Conservation (phyloP, 768 basidiomycete genomes). For the Hirschioporus abietinus region DNA sequence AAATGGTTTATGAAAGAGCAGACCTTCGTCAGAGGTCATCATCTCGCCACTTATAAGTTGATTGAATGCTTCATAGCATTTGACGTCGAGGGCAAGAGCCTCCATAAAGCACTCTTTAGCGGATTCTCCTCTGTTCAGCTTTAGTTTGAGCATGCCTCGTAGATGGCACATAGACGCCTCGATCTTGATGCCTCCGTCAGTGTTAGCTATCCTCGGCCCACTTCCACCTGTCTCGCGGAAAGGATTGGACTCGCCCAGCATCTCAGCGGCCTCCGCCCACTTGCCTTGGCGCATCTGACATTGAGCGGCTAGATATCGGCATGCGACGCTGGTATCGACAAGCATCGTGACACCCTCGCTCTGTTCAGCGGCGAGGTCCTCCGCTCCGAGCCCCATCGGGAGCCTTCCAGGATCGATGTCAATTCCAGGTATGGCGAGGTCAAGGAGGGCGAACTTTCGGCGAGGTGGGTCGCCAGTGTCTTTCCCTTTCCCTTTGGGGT, state of each 20-base stretch:
- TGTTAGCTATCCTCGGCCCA: slow-evolving; percentile 68
- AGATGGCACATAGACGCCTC: slow-evolving; percentile 98
- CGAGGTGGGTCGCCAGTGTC: slow-evolving; percentile 29
- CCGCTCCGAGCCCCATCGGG: slow-evolving; percentile 66
- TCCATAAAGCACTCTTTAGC: slow-evolving; percentile 97
- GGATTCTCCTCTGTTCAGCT: slow-evolving; percentile 82
- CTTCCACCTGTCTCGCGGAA: slow-evolving; percentile 69
- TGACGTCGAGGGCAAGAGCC: slow-evolving; percentile 88
- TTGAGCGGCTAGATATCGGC: slow-evolving; percentile 94
- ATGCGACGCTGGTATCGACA: slow-evolving; percentile 92
- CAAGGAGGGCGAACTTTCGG: not conserved
- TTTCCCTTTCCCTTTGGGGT: slow-evolving; percentile 51
- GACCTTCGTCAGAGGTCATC: slow-evolving; percentile 95
- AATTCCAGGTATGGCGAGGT: not conserved
- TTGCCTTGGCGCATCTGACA: slow-evolving; percentile 91
- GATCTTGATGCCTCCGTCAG: slow-evolving; percentile 95
- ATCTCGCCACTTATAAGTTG: slow-evolving; percentile 88
- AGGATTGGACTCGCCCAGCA: slow-evolving; percentile 90
- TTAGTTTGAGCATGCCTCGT: slow-evolving; percentile 89
- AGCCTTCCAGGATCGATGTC: slow-evolving; percentile 23
- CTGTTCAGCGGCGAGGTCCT: slow-evolving; percentile 61
- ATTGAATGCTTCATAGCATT: slow-evolving; percentile 94
- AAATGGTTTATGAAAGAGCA: slow-evolving; percentile 3
- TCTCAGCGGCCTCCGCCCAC: slow-evolving; percentile 87
- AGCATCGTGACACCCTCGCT: slow-evolving; percentile 68